Evolutionary conservation across 805 yeast species (phyloP), one percentile per base, ranked within the genome.

Genomic region (Sungouiozyma intestinalis): DNA sequence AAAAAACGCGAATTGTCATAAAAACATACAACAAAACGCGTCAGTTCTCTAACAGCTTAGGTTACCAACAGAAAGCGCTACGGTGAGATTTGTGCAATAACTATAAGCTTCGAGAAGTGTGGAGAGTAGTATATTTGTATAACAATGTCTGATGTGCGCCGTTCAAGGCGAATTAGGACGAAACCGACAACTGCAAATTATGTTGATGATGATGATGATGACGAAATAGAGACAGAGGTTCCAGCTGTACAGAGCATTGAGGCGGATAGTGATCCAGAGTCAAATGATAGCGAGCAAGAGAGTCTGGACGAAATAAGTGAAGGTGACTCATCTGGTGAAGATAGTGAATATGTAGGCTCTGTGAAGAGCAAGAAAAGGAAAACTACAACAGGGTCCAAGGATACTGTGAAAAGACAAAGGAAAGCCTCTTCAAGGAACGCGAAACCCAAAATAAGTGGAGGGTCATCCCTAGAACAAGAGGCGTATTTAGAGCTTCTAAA

Each of bases 401-500:
- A 14, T 34, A 16, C 17, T 16, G 20, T 3, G 38, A 41, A 39
- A 39, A 35, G 24, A 17, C 17, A 7, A 43, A 39, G 21, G 35
- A 13, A 38, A 3, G 38, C 33, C 8, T 41, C 16, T 40, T 33
- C 39, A 33, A 39, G 36, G 43, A 40, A 31, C 16, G 18, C 50
- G 5, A 40, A 14, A 15, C 9, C 15, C n/a, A 34, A 17, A 33
- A 15, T n/a, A 16, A 20, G 24, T 29, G 32, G 18, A 20, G 9
- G 38, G 3, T 42, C 45, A 19, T 48, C 40, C 7, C 47, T 51
- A 13, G 52, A 51, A 20, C 60, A 55, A 39, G 62, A 55, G 18
- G 46, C 46, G 2, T 55, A 66, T 42, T 57, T 66, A 33, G 68
- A 66, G 39, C 60, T 64, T 32, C 50, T 68, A 29, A 68, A 67